Conservation (phyloP, 495 filamentous ascomycete species). For the Xylaria flabelliformis region DNA sequence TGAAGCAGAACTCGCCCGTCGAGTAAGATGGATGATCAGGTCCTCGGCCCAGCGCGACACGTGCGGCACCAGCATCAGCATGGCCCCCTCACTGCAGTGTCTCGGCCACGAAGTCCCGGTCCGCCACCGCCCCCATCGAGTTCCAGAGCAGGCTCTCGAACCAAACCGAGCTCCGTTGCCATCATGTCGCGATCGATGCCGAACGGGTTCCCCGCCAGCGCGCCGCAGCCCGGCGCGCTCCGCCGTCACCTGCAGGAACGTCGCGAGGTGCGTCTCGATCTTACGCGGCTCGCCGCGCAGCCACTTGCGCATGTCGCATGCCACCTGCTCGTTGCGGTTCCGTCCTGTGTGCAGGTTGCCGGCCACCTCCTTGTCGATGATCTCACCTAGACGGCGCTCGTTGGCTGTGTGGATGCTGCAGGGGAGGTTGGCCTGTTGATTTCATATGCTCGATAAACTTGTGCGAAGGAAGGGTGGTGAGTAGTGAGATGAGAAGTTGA, state of each 20-base stretch:
- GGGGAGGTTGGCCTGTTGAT: background rate
- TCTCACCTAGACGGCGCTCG: constrained; percentile 85
- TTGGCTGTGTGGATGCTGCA: constrained; percentile 82
- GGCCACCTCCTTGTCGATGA: constrained; percentile 84
- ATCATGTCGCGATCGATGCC: constrained; percentile 85
- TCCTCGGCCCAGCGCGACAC: constrained; percentile 88
- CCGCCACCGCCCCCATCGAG: constrained; percentile 80
- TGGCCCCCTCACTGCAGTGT: constrained; percentile 84
- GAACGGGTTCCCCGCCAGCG: constrained; percentile 90
- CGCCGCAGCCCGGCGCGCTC: constrained; percentile 81
- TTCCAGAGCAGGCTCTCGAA: constrained; percentile 82
- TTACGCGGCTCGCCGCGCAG: constrained; percentile 75
- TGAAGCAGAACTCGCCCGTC: constrained; percentile 80
- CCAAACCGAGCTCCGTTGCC: constrained; percentile 77
- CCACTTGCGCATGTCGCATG: constrained; percentile 94
- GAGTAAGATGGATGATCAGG: constrained; percentile 78
- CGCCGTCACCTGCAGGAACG: constrained; percentile 78
- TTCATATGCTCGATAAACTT: background rate
- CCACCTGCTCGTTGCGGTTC: constrained; percentile 92
- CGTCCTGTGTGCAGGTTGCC: constrained; percentile 95
- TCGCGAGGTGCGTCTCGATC: constrained; percentile 71
- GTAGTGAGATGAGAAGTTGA: background rate
- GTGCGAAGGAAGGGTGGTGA: no score
- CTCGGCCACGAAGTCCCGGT: constrained; percentile 91
- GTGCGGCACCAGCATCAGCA: constrained; percentile 73